Percentiles rank a stretch among this genome's conserved stretches.
phyloP scores from a whole-genome alignment of 225 moss, liverwort and hornwort species.

The Sphagnum contortum region DNA sequence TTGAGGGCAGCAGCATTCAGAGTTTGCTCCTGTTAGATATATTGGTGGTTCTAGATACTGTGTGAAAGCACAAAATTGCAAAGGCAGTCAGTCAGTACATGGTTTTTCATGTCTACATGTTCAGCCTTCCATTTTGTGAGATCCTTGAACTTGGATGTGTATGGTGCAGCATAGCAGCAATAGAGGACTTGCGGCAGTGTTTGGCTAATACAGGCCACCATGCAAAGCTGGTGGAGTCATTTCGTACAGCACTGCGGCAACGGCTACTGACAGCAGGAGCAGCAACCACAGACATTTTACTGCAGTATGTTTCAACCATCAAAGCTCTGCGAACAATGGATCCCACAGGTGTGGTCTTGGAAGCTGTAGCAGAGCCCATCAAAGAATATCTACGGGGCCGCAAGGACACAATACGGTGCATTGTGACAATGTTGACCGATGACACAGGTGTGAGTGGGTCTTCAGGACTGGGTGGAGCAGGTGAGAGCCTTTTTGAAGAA shows the following conservation, averaged over 20 bases:
- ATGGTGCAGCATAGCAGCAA: constrained; percentile 69
- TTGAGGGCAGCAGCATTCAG: too few relatives aligned
- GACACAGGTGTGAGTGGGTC: constrained; percentile 77
- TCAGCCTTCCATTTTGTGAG: too few relatives aligned
- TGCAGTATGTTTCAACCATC: constrained; percentile 97
- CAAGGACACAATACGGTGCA: constrained; percentile 97
- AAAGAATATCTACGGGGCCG: constrained; percentile 95
- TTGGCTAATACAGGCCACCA: constrained; percentile 91
- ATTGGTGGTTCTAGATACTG: too few relatives aligned
- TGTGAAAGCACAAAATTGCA: too few relatives aligned
- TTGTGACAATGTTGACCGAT: constrained; percentile 97
- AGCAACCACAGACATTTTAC: constrained; percentile 95
- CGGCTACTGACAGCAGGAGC: constrained; percentile 94
- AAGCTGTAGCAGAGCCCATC: constrained; percentile 95
- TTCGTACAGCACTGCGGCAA: constrained; percentile 87
- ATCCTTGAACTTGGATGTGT: constrained; percentile 6
- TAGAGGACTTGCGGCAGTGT: constrained; percentile 90
- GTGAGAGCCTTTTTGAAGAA: constrained; percentile 96
- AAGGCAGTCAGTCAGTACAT: too few relatives aligned
- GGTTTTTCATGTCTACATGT: too few relatives aligned
- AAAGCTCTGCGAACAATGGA: constrained; percentile 94
- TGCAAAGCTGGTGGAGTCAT: constrained; percentile 85
- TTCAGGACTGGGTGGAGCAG: constrained; percentile 74
- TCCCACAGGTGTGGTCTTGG: constrained; percentile 97
- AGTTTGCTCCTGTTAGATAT: too few relatives aligned